Evolutionary conservation across 2,329 filamentous ascomycete genomes (phyloP).

Genomic region (Paecilomyces sp.): DNA sequence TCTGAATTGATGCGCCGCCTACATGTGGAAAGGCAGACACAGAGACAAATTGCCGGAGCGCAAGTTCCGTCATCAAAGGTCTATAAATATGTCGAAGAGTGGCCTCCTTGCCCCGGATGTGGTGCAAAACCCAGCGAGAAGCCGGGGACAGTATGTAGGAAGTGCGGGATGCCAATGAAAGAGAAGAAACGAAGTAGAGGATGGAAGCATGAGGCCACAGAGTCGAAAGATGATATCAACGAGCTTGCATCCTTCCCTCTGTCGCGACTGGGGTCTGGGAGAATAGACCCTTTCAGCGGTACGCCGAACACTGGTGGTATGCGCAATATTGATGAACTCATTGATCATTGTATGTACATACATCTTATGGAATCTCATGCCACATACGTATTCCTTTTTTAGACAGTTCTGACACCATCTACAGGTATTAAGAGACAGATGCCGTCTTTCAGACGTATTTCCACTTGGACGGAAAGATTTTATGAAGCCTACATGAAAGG

Average conservation of each 20-base stretch:
- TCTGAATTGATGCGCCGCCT: conserved; percentile 10
- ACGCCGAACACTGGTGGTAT: not conserved
- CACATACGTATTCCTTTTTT: not conserved
- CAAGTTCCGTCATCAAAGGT: not conserved
- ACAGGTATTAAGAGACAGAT: conserved; percentile 1
- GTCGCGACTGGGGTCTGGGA: not conserved
- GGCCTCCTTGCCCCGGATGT: not conserved
- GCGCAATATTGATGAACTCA: not conserved
- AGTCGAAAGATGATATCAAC: not conserved
- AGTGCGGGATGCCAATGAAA: not conserved
- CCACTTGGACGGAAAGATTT: conserved; percentile 1
- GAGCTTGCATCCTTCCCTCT: not conserved
- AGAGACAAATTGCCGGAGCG: not conserved
- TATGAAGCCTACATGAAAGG: conserved; percentile 2
- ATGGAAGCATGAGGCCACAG: not conserved
- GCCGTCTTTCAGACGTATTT: conserved; percentile 1
- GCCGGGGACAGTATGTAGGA: not conserved
- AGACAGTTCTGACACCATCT: not conserved
- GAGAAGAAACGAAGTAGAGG: not conserved
- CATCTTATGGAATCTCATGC: not conserved
- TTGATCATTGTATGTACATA: not conserved
- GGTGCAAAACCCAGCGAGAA: not conserved
- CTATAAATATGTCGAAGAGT: not conserved
- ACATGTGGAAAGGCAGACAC: conserved; percentile 5
- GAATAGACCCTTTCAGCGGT: not conserved